Conservation (phyloP, 352 stramenopile genomes). For the Pythium apleroticum region DNA sequence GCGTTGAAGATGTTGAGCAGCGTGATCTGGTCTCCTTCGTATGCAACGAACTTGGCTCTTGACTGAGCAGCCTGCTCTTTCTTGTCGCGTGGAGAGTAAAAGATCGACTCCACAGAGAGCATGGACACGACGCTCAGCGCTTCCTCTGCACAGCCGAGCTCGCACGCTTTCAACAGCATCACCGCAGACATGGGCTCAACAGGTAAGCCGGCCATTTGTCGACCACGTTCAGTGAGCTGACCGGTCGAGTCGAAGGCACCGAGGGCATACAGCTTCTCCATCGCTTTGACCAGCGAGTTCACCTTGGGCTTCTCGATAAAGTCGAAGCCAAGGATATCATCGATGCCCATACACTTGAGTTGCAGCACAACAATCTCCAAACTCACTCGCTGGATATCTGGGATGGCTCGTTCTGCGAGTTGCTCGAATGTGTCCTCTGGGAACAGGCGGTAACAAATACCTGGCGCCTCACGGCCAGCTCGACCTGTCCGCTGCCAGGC, state of each 20-base stretch:
- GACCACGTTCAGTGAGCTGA: constrained; percentile 64
- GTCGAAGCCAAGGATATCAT: constrained; percentile 84
- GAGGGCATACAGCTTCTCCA: constrained; percentile 84
- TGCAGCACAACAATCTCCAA: constrained; percentile 82
- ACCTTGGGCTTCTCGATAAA: constrained; percentile 88
- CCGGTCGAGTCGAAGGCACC: constrained; percentile 63
- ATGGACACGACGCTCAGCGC: constrained; percentile 88
- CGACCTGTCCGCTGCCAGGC: constrained; percentile 90
- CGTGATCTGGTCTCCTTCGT: constrained; percentile 85
- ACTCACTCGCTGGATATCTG: constrained; percentile 87
- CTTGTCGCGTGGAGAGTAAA: constrained; percentile 85
- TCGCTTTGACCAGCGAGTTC: constrained; percentile 69
- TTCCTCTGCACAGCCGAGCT: constrained; percentile 80
- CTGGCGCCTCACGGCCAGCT: constrained; percentile 80
- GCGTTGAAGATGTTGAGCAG: constrained; percentile 82
- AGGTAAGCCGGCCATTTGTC: constrained; percentile 84
- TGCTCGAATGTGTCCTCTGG: constrained; percentile 86
- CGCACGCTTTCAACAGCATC: constrained; percentile 81
- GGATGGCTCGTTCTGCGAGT: constrained; percentile 67
- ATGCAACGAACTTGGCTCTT: constrained; percentile 73
- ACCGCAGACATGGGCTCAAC: constrained; percentile 90
- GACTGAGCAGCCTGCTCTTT: constrained; percentile 82
- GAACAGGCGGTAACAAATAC: constrained; percentile 84
- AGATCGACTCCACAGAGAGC: constrained; percentile 89
- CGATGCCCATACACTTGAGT: constrained; percentile 85